Conservation (phyloP, 73 alveolate species). For the Diophrys appendiculata region DNA sequence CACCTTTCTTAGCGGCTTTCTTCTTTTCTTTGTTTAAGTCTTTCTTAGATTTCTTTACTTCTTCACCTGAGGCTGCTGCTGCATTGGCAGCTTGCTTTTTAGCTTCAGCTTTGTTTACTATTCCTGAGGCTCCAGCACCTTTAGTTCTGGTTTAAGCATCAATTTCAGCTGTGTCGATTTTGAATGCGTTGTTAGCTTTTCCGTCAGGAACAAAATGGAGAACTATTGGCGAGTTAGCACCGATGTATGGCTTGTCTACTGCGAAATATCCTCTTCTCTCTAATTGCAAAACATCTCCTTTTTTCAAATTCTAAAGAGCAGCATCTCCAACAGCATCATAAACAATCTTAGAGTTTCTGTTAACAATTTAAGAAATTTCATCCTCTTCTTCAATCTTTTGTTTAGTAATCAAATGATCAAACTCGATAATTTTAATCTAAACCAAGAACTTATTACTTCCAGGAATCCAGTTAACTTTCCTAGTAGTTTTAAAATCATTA, state of each 20-base stretch:
- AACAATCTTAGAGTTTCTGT: conserved; percentile 77
- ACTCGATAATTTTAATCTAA: conserved; percentile 84
- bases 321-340: conserved; percentile 88
- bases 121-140: conserved; percentile 31
- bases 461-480: conserved; percentile 86
- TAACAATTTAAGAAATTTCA: conserved; percentile 74
- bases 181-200: conserved; percentile 72
- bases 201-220: conserved; percentile 96
- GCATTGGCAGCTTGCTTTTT: conserved; percentile 21
- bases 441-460: conserved; percentile 63
- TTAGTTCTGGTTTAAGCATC: conserved; percentile 43
- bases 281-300: conserved; percentile 80
- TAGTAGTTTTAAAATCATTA: conserved; percentile 85
- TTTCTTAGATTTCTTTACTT: conserved; percentile 43
- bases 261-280: conserved; percentile 96
- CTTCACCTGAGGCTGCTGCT: conserved; percentile 18
- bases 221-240: conserved; percentile 57
- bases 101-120: conserved; percentile 27
- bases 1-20: conserved; percentile 30
- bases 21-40: conserved; percentile 27
- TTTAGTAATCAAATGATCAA: conserved; percentile 86
- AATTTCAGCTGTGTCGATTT: conserved; percentile 37
- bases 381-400: conserved; percentile 88
- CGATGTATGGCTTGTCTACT: conserved; percentile 77
- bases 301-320: conserved; percentile 58